A percentile compares a stretch with the other conserved stretches of the same genome.
These are phyloP conservation scores for Musa schizocarpa DNA, from an alignment of 176 grass and related monocot genomes.

Conservation along the genomic window DNA sequence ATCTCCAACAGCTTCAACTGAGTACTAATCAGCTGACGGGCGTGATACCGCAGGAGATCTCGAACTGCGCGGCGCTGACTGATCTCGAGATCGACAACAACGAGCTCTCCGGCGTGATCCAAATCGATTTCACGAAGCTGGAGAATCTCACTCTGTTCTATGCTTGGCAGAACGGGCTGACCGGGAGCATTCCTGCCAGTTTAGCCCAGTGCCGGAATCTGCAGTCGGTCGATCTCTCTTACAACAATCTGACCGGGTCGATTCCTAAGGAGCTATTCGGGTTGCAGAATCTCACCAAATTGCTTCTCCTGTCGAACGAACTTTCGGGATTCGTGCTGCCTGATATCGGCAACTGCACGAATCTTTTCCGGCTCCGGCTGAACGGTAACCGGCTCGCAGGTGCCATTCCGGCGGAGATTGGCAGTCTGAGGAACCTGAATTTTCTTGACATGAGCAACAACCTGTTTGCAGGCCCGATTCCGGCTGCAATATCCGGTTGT, in stretches of 20 bases:
- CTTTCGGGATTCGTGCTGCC: constrained; percentile 58
- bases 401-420: constrained; percentile 50
- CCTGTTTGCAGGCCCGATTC: constrained; percentile 47
- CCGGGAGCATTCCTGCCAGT: constrained; percentile 50
- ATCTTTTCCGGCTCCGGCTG: constrained; percentile 70
- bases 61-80: constrained; percentile 59
- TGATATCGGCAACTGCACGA: constrained; percentile 83
- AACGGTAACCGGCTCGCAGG: constrained; percentile 63
- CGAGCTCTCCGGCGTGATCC: constrained; percentile 52
- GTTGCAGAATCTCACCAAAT: constrained; percentile 86
- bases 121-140: constrained; percentile 54
- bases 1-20: constrained; percentile 78
- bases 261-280: constrained; percentile 59
- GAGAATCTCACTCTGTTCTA: constrained; percentile 87
- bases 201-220: constrained; percentile 55
- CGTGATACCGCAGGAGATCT: constrained; percentile 51
- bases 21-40: constrained; percentile 83
- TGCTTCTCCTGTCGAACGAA: constrained; percentile 76
- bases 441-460: constrained; percentile 81
- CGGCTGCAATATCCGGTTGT: constrained; percentile 49
- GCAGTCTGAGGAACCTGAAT: constrained; percentile 74
- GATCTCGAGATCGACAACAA: constrained; percentile 96
- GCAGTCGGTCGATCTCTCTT: constrained; percentile 85
- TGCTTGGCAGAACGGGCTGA: constrained; percentile 90
- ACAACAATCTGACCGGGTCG: constrained; percentile 78